A percentile compares a stretch with the other conserved stretches of the same genome.
phyloP scores from a whole-genome alignment of 805 yeast species.

The Jamesozyma spencerorum region DNA sequence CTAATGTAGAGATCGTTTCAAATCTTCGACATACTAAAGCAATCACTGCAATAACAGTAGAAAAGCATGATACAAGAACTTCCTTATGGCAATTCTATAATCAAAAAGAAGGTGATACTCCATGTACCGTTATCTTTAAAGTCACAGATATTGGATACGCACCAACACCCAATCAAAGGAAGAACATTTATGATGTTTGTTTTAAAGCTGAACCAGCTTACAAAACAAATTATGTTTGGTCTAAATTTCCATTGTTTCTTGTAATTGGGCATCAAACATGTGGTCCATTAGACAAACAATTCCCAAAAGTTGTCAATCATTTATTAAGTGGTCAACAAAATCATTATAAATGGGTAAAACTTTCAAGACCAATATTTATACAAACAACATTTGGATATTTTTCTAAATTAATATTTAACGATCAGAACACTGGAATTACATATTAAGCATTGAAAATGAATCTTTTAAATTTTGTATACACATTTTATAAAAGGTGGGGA shows the following conservation, averaged over 20 bases:
- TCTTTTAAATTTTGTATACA: background rate
- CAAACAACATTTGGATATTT: conserved; percentile 2
- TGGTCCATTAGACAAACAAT: background rate
- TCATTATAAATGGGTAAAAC: background rate
- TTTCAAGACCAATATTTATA: background rate
- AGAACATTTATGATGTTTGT: background rate
- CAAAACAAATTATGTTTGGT: background rate
- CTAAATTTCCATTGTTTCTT: background rate
- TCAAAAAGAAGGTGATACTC: background rate
- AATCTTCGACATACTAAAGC: too few species aligned
- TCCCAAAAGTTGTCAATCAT: too few species aligned
- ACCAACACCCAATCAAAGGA: background rate
- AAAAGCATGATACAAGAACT: too few species aligned
- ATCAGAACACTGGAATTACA: background rate
- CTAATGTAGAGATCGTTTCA: too few species aligned
- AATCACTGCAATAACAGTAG: too few species aligned
- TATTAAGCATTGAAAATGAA: background rate
- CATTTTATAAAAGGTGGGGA: background rate
- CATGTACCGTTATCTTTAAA: background rate
- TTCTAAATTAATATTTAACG: conserved; percentile 1
- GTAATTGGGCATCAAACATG: background rate
- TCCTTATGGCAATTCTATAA: conserved; percentile 1
- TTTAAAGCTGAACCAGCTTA: background rate
- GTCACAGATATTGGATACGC: background rate
- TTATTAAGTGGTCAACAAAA: background rate